These are phyloP conservation scores for Berberis vulgaris DNA, from an alignment of 164 flowering plant species.

Conservation along the genomic window DNA sequence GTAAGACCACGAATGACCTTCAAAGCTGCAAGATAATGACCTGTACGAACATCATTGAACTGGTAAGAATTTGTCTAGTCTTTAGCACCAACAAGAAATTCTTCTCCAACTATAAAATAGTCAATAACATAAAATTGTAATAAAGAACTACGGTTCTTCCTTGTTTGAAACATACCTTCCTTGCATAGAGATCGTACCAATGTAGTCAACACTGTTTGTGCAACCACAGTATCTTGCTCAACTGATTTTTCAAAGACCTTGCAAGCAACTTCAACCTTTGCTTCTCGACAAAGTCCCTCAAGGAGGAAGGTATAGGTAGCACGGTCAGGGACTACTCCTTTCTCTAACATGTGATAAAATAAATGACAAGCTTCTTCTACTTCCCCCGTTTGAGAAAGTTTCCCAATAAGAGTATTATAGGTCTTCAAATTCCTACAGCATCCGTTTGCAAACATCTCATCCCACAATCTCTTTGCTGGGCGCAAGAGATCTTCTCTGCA, in stretches of 20 bases:
- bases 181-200: slow-evolving; percentile 47
- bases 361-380: slow-evolving; percentile 56
- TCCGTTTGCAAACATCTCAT: slow-evolving; percentile 88
- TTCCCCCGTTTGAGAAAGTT: slow-evolving; percentile 55
- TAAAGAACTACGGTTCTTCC: not conserved
- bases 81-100: not conserved
- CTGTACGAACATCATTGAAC: slow-evolving; percentile 24
- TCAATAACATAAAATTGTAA: not conserved
- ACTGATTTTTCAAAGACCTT: slow-evolving; percentile 40
- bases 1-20: slow-evolving; percentile 32
- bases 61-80: not conserved
- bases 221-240: slow-evolving; percentile 43
- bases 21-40: slow-evolving; percentile 41
- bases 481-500: slow-evolving; percentile 79
- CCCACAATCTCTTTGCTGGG: slow-evolving; percentile 90
- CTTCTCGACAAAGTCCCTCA: slow-evolving; percentile 55
- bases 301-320: slow-evolving; percentile 50
- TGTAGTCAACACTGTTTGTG: slow-evolving; percentile 29
- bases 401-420: slow-evolving; percentile 57
- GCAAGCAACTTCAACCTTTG: slow-evolving; percentile 44
- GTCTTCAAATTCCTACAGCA: slow-evolving; percentile 57
- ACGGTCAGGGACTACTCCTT: slow-evolving; percentile 50
- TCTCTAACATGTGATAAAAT: slow-evolving; percentile 58
- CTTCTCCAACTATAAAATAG: not conserved
- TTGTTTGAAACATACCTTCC: slow-evolving; percentile 34